Evolutionary conservation across 495 filamentous ascomycete species (phyloP), one percentile per base, ranked within the genome.

Genomic region (Peziza echinospora): DNA sequence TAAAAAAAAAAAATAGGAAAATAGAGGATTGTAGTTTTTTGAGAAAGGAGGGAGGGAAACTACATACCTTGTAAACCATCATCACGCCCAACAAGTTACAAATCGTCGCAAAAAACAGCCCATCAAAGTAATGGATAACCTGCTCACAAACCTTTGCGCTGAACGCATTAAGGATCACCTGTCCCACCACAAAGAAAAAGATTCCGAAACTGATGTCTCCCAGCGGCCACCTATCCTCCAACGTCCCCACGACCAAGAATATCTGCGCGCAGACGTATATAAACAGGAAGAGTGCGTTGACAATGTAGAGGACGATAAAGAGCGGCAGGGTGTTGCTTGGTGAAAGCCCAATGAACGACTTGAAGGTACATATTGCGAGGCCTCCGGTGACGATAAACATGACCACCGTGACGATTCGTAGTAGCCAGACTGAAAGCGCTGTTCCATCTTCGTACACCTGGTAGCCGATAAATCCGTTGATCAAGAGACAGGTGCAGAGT

Each of bases 361-460:
- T 92, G 68, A 96, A 96, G 5, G 89, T 99, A 42, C 84, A 75
- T 26, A 99, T 70, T 17, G 84, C 78, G 26, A 96, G 77, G 39
- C 85, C 75, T 54, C 83, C 84, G 26, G 82, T 81, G 58, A 99
- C 73, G 47, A 81, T 62, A 64, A 94, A 96, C 69, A 91, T 89
- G 44, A 66, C 73, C 1, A 77, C 63, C 2, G 82, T 89, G 48
- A 70, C 75, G 9, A 81, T 55, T 24, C 91, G 77, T 44, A 99
- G 68, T 47, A 93, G 74, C 89, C 87, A 99, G 24, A 99, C 76
- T 0, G 87, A 94, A 26, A 94, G 70, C 6, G 78, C 77, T 1
- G 89, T 99, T n/a, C 89, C 89, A 60, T 99, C 89, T 63, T 99
- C 89, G 62, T 96, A 99, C 5, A 99, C 71, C 64, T 96, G 91